phyloP scores from a whole-genome alignment of 2,329 filamentous ascomycete species.

The Fusarium newnesense region DNA sequence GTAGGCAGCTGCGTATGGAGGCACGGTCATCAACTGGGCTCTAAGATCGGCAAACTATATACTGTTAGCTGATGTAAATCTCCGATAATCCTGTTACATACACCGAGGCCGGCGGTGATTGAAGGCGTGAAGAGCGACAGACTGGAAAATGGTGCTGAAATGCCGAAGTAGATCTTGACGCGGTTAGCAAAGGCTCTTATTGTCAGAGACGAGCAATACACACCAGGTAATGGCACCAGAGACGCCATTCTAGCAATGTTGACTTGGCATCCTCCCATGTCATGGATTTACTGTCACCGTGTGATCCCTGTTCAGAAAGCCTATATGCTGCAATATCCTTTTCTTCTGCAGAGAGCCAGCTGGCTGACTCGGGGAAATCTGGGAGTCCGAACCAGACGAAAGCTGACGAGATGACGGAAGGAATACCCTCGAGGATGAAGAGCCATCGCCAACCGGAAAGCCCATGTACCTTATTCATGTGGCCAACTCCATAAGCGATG shows the following conservation, averaged over 20 bases:
- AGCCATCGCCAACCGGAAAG: constrained; percentile 74
- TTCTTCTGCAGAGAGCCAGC: constrained; percentile 68
- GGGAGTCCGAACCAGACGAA: constrained; percentile 73
- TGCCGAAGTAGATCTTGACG: constrained; percentile 54
- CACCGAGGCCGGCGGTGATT: constrained; percentile 61
- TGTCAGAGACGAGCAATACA: rapidly evolving
- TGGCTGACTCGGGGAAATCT: constrained; percentile 72
- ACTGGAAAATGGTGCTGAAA: constrained; percentile 64
- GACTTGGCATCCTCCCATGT: constrained; percentile 74
- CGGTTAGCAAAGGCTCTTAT: background rate
- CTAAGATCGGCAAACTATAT: constrained; percentile 48
- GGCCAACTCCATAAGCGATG: constrained; percentile 74
- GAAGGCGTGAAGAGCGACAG: constrained; percentile 68
- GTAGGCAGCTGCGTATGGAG: constrained; percentile 68
- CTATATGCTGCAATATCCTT: constrained; percentile 59
- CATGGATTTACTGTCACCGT: constrained; percentile 67
- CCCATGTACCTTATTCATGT: constrained; percentile 71
- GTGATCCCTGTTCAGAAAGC: constrained; percentile 45
- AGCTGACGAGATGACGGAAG: constrained; percentile 69
- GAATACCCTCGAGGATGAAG: constrained; percentile 69
- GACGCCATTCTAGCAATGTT: constrained; percentile 69
- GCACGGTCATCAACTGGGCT: constrained; percentile 71
- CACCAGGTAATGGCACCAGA: constrained; percentile 71
- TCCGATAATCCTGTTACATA: constrained; percentile 25
- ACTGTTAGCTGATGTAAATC: background rate